Evolutionary conservation across 2,329 filamentous ascomycete species (phyloP).

Genomic region (Exophiala xenobiotica): DNA sequence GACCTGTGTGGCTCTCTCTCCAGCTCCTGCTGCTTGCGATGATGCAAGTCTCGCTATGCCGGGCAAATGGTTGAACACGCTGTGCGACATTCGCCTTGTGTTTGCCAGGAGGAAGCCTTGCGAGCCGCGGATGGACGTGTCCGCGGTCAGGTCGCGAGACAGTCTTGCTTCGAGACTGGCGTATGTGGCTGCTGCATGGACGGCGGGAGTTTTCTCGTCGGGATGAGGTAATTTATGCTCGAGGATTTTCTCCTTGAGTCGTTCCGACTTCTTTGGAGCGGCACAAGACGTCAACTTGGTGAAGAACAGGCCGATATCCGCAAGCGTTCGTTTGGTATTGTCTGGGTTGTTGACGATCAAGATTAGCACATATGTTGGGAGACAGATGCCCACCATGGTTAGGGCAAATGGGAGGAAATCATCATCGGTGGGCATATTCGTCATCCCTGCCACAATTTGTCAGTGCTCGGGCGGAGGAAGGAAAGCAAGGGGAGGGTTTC

Average conservation of each 20-base stretch:
- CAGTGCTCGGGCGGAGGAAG: neutral
- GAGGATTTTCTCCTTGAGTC: conserved; percentile 19
- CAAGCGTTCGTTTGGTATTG: conserved; percentile 2
- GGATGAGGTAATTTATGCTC: conserved; percentile 2
- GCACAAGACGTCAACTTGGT: conserved; percentile 14
- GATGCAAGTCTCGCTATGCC: conserved; percentile 1
- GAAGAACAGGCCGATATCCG: conserved; percentile 14
- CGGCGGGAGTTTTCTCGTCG: conserved; percentile 4
- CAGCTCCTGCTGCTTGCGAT: neutral
- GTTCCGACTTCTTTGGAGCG: conserved; percentile 20
- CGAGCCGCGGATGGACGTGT: conserved; percentile 14
- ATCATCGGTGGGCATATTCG: conserved; percentile 42
- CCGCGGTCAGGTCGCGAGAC: conserved; percentile 15
- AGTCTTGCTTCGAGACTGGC: conserved; percentile 22
- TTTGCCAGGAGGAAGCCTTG: conserved; percentile 18
- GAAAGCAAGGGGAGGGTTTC: neutral
- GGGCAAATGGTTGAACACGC: conserved; percentile 14
- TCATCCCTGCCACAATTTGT: conserved; percentile 9
- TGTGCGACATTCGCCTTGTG: conserved; percentile 21
- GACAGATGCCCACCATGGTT: conserved; percentile 43
- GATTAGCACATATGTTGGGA: conserved; percentile 49
- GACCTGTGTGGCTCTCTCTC: too few relatives aligned
- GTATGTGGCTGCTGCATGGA: conserved; percentile 16
- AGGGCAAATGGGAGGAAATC: conserved; percentile 42
- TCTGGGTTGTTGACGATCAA: conserved; percentile 41